Evolutionary conservation across 352 stramenopile species (phyloP), one percentile per base, ranked within the genome.

Genomic region (Globisporangium uncinulatum): DNA sequence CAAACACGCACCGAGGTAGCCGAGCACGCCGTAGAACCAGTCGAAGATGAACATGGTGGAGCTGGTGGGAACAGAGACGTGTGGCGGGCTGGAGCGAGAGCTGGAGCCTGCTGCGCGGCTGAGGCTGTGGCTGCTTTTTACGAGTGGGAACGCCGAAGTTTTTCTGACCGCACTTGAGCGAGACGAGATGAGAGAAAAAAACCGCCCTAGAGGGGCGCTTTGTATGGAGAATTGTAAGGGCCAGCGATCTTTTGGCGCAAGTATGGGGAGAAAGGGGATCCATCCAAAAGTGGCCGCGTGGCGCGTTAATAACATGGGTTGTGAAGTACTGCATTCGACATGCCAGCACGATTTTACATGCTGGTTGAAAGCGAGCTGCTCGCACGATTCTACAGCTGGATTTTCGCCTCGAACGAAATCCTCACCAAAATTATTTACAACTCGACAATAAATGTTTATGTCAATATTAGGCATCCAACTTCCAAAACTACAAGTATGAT

Each of bases 11-110:
- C 90, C 90, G 37, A 97, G 77, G 70, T 93, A 97, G 63, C 89
- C 87, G 43, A 98, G 73, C 43, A 98, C 79, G 64, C 88, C 83
- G 74, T 97, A 98, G 73, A 98, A 98, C 94, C 94, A 98, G 70
- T 98, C 92, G 48, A 98, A 89, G 58, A 98, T 73, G 73, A 97
- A 98, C 92, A 98, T 98, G 54, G 11, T 67, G 47, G 13, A 13
- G 41, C 3, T n/a, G 49, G 36, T 17, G 20, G 41, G 56, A 21
- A 6, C 21, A 10, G 17, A 2, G 21, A 5, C 29, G 54, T 46
- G 24, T 36, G 21, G 43, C 7, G 29, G 8, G 29, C 6, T 7
- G 21, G 15, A 13, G 43, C 20, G 44, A 9, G 54, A 47, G 41
- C 20, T 37, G 20, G 24, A 29, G 24, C 24, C 51, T 32, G 37